phyloP scores from a whole-genome alignment of 495 filamentous ascomycete species.

The Parachaetomium inaequale region DNA sequence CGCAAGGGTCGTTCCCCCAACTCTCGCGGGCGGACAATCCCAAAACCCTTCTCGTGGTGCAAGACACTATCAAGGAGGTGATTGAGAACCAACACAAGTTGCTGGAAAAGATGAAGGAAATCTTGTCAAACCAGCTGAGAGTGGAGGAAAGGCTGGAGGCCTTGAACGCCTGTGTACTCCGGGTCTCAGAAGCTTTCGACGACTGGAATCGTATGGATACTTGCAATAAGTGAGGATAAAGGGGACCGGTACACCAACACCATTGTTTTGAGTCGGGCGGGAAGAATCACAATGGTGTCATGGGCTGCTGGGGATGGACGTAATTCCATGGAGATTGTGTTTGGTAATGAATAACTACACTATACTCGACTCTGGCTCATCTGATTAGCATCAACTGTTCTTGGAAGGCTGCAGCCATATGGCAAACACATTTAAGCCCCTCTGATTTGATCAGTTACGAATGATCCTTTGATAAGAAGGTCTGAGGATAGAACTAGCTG shows the following conservation, averaged over 20 bases:
- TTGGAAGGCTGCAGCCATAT: background rate
- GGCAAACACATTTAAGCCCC: background rate
- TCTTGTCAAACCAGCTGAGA: slow-evolving; percentile 3
- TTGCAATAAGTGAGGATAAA: background rate
- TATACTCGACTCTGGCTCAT: background rate
- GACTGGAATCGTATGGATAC: background rate
- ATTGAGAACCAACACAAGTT: slow-evolving; percentile 1
- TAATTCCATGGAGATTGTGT: slow-evolving; percentile 1
- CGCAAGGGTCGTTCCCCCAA: background rate
- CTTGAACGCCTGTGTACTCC: background rate
- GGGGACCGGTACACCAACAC: background rate
- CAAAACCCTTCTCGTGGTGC: slow-evolving; percentile 3
- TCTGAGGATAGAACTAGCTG: too few species aligned
- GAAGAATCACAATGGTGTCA: background rate
- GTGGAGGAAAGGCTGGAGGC: slow-evolving; percentile 1
- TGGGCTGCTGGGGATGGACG: background rate
- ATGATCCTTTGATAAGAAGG: too few species aligned
- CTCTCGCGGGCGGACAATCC: background rate
- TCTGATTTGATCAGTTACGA: background rate
- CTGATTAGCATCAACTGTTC: background rate
- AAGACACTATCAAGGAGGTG: slow-evolving; percentile 5
- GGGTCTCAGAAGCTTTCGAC: background rate
- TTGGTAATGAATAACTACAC: background rate
- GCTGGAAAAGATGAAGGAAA: background rate
- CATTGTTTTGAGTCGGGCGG: background rate